Evolutionary conservation across 345 rosid species (phyloP).

Genomic region (Atalantia buxifolia): DNA sequence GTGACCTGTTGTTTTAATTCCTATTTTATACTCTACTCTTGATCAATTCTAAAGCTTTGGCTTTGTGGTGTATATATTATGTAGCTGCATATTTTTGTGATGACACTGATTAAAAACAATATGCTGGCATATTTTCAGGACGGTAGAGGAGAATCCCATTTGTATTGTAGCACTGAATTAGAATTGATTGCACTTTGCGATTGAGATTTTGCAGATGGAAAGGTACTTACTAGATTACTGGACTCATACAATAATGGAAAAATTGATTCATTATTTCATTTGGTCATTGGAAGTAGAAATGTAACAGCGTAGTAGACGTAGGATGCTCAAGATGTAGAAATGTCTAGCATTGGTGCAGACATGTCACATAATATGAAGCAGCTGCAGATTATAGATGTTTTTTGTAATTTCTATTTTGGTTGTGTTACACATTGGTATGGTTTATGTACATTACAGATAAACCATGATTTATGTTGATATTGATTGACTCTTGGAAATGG

Average conservation of each 20-base stretch:
- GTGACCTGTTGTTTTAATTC: not conserved
- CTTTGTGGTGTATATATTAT: not conserved
- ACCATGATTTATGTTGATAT: not conserved
- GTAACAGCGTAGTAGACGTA: not conserved
- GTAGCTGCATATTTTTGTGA: not conserved
- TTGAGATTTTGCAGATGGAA: not conserved
- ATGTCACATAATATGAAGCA: not conserved
- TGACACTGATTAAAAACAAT: not conserved
- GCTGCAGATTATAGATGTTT: not conserved
- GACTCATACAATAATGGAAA: not conserved
- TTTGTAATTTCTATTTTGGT: not conserved
- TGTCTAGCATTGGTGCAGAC: not conserved
- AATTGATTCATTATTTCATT: not conserved
- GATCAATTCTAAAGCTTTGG: not conserved
- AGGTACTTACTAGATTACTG: not conserved
- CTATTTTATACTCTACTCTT: not conserved
- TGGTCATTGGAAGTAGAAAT: not conserved
- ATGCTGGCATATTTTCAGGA: constrained; percentile 9
- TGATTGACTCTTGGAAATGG: not conserved
- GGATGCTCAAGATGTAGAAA: not conserved
- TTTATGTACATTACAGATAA: not conserved
- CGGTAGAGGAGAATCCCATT: not conserved
- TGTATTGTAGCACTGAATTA: not conserved
- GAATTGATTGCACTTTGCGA: not conserved
- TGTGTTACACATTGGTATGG: not conserved